Evolutionary conservation across 495 filamentous ascomycete genomes (phyloP).

Genomic region (Achaetomiella virescens): DNA sequence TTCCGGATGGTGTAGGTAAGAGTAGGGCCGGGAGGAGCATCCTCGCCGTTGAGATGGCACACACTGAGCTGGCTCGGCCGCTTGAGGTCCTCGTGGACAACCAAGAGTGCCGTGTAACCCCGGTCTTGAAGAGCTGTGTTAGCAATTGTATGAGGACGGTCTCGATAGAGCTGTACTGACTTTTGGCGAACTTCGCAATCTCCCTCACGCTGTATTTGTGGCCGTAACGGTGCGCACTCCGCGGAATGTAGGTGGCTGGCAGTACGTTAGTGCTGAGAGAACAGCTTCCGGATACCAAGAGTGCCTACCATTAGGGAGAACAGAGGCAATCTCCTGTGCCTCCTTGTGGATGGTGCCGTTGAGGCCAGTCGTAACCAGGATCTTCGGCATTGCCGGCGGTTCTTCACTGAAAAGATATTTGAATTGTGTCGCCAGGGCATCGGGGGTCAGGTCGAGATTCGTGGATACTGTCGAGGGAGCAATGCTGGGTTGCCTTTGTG

Average conservation of each 20-base stretch:
- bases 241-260: conserved; percentile 66
- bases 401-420: conserved; percentile 72
- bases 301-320: conserved; percentile 66
- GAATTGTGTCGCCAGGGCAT: conserved; percentile 66
- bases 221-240: conserved; percentile 68
- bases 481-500: conserved; percentile 43
- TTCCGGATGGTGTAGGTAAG: conserved; percentile 67
- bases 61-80: conserved; percentile 68
- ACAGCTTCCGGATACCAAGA: too few relatives aligned
- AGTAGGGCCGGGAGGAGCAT: conserved; percentile 65
- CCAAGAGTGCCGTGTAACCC: conserved; percentile 69
- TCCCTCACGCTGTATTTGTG: conserved; percentile 87
- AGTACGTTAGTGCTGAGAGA: conserved; percentile 14
- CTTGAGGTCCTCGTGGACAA: conserved; percentile 83
- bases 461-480: conserved; percentile 62
- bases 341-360: conserved; percentile 80
- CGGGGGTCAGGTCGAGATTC: conserved; percentile 64
- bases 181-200: conserved; percentile 77
- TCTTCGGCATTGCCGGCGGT: conserved; percentile 57
- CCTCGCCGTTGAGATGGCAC: conserved; percentile 56
- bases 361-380: conserved; percentile 82
- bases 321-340: conserved; percentile 63
- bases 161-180: conserved; percentile 8
- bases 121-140: conserved; percentile 39
- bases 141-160: background rate